These are phyloP conservation scores for Blastocystis hominis DNA, from an alignment of 352 stramenopile species.

Conservation along the genomic window DNA sequence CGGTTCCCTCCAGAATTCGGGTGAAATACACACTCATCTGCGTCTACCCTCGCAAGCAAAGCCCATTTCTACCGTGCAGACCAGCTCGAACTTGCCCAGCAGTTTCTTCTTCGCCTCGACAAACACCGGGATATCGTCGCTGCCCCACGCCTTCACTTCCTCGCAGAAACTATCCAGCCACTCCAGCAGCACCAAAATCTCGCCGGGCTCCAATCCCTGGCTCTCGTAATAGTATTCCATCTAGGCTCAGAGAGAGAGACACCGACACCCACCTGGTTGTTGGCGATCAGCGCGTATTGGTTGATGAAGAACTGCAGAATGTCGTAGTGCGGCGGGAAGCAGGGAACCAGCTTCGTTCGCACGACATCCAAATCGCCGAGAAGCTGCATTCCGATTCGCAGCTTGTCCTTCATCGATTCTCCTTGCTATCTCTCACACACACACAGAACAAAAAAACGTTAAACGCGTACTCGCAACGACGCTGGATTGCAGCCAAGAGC, in stretches of 20 bases:
- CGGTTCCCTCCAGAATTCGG: background rate
- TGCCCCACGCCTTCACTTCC: background rate
- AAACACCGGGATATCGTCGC: background rate
- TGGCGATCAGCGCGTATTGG: conserved; percentile 11
- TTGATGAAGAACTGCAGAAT: conserved; percentile 43
- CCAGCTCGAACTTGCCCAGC: background rate
- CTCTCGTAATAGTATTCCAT: background rate
- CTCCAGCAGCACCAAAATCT: conserved; percentile 18
- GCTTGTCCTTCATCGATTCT: conserved; percentile 14
- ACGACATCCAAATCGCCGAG: conserved; percentile 5
- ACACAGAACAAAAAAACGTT: background rate
- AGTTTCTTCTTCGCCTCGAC: conserved; percentile 11
- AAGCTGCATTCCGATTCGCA: conserved; percentile 39
- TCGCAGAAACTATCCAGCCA: conserved; percentile 15
- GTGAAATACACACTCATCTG: background rate
- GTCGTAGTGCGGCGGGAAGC: conserved; percentile 17
- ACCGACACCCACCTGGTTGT: background rate
- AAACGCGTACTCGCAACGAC: conserved; percentile 7
- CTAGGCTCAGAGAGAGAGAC: background rate
- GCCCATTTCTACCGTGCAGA: background rate
- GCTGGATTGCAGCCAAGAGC: background rate
- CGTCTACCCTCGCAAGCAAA: background rate
- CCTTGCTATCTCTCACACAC: background rate
- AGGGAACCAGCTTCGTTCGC: conserved; percentile 1
- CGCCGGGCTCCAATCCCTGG: background rate